Evolutionary conservation across 345 rosid species (phyloP), one percentile per base, ranked within the genome.

Genomic region (Schrenkiella parvula): DNA sequence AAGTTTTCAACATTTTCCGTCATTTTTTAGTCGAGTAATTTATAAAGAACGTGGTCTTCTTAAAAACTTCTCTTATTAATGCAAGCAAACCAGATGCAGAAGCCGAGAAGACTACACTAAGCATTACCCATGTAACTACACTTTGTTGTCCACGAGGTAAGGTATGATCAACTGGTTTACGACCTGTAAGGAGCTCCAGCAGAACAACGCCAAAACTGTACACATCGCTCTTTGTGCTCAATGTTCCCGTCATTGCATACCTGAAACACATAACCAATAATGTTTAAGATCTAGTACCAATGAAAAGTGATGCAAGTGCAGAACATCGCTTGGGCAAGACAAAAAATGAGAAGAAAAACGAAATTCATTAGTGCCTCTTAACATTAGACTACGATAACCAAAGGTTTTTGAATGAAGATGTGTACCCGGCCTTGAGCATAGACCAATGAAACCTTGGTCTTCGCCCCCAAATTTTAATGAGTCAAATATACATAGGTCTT

Each of bases 131-230:
- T 68, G 91, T 89, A 53, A 89, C 93, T 46, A 89, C 79, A 80
- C 93, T 88, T 77, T 89, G 96, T 53, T 84, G 96, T 34, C 91
- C 91, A 19, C 96, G 91, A 0, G 96, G 93, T 70, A 88, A 81
- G 42, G 93, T 88, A 31, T 86, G 96, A 73, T 89, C 96, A n/a
- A 89, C 89, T 57, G 96, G 96, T 73, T 87, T 89, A 62, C 96
- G 82, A 22, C 96, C 92, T 0, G 96, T 89, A 44, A 89, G 76
- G 69, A 89, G 96, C 73, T 89, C 96, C 55, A 87, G 83, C 43
- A 89, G 84, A 53, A 89, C 88, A 61, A 89, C 93, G 1, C 96
- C 96, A 32, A 89, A 89, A 75, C 96, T 89, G 74, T 89, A 89
- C 6, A 87, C 96, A 37, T 89, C 93, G 48, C 96, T 86, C 86